A percentile compares a stretch with the other conserved stretches of the same genome.
Evolutionary conservation across 192 early-diverging fungal genomes (phyloP).

Genomic region (Glomus cerebriforme): DNA sequence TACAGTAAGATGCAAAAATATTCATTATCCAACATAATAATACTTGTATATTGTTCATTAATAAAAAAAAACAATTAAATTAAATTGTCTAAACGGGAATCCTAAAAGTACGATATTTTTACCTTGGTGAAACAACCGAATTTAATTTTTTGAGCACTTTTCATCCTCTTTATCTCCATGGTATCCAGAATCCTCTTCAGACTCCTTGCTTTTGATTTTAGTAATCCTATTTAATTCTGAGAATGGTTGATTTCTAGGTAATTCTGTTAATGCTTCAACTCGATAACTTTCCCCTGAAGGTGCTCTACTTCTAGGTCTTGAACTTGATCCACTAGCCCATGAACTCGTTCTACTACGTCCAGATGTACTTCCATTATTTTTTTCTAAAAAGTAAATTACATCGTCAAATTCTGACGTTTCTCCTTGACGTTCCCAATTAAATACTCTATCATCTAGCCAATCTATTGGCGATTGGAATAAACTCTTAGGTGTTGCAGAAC

Average conservation of each 20-base stretch:
- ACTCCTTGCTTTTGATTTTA: background rate
- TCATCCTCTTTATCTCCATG: slow-evolving; percentile 32
- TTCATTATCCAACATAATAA: too few relatives aligned
- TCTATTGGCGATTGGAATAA: slow-evolving; percentile 47
- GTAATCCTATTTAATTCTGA: slow-evolving; percentile 37
- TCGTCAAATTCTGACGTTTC: slow-evolving; percentile 57
- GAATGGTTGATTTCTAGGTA: slow-evolving; percentile 44
- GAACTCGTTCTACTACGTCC: slow-evolving; percentile 49
- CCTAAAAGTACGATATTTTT: background rate
- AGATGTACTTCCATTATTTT: slow-evolving; percentile 41
- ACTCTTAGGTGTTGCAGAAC: slow-evolving; percentile 32
- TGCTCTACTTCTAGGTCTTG: slow-evolving; percentile 48
- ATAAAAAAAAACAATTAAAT: background rate
- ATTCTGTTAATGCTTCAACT: slow-evolving; percentile 52
- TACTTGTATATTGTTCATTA: too few relatives aligned
- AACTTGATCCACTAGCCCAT: slow-evolving; percentile 41
- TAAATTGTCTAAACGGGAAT: background rate
- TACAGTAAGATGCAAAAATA: too few relatives aligned
- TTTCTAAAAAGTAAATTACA: slow-evolving; percentile 54
- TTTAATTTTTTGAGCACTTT: background rate
- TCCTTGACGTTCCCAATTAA: slow-evolving; percentile 54
- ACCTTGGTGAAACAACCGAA: background rate
- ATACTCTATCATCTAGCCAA: slow-evolving; percentile 58
- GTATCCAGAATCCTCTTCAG: slow-evolving; percentile 27
- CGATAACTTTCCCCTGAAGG: slow-evolving; percentile 47